These are phyloP conservation scores for Mortierella sp. DNA, from an alignment of 371 early-diverging fungal genomes.

Conservation along the genomic window DNA sequence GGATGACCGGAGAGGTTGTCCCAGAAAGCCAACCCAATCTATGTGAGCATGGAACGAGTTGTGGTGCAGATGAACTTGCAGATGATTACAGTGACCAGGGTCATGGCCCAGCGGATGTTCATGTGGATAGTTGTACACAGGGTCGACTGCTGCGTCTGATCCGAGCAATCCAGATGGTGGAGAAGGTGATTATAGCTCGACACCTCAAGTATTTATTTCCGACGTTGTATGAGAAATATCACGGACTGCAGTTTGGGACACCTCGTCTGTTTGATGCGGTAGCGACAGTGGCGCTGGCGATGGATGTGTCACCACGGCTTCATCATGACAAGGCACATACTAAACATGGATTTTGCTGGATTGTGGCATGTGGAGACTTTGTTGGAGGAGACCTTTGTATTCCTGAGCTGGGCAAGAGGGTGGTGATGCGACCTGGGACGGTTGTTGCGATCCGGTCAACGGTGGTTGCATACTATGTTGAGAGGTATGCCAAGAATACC, in stretches of 20 bases:
- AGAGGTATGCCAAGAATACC: constrained; percentile 49
- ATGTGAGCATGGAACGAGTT: background rate
- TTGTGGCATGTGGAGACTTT: constrained; percentile 56
- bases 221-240: constrained; percentile 55
- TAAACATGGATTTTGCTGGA: constrained; percentile 57
- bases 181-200: constrained; percentile 49
- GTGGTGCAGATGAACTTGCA: background rate
- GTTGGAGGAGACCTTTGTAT: constrained; percentile 55
- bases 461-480: constrained; percentile 53
- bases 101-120: constrained; percentile 4
- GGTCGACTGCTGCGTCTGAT: constrained; percentile 44
- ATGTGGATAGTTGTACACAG: constrained; percentile 29
- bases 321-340: constrained; percentile 53
- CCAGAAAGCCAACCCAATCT: background rate
- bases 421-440: constrained; percentile 56
- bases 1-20: background rate
- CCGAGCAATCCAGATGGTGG: constrained; percentile 52
- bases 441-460: constrained; percentile 56
- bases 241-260: constrained; percentile 55
- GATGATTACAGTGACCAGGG: background rate
- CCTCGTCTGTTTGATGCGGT: constrained; percentile 55
- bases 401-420: constrained; percentile 53
- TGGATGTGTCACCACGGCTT: constrained; percentile 53
- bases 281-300: constrained; percentile 49
- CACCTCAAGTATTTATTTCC: constrained; percentile 54